These are phyloP conservation scores for Bryoerythrophyllum caledonicum DNA, from an alignment of 225 moss, liverwort and hornwort genomes.

Conservation along the genomic window DNA sequence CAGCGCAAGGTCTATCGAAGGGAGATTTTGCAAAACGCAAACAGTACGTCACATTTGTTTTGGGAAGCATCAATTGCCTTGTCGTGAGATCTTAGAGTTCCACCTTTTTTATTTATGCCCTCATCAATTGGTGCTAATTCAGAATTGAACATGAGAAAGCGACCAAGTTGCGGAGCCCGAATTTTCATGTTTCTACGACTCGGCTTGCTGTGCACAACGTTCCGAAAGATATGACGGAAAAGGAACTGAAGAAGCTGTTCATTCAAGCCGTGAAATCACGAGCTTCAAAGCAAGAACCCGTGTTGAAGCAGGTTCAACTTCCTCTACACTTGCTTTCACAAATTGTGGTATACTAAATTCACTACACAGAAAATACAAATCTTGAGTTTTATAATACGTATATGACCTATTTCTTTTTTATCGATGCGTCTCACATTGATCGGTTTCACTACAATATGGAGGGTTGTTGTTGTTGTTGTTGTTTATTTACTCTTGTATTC, in stretches of 20 bases:
- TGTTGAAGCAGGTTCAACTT: constrained; percentile 77
- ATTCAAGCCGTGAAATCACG: constrained; percentile 80
- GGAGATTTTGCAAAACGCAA: constrained; percentile 78
- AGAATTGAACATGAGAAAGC: constrained; percentile 87
- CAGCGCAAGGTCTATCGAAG: constrained; percentile 84
- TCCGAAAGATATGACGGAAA: constrained; percentile 79
- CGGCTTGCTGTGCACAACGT: constrained; percentile 88
- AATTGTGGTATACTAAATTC: too few relatives aligned
- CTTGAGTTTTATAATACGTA: too few relatives aligned
- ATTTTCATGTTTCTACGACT: constrained; percentile 90
- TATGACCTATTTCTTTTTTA: too few relatives aligned
- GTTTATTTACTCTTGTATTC: neutral
- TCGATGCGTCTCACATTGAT: neutral
- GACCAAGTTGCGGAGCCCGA: constrained; percentile 90
- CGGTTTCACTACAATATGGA: neutral
- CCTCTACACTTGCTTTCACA: neutral
- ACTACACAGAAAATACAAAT: too few relatives aligned
- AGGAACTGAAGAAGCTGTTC: constrained; percentile 78
- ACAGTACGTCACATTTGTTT: constrained; percentile 57
- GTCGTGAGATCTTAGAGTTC: neutral
- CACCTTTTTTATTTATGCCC: constrained; percentile 1
- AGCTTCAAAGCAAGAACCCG: constrained; percentile 96
- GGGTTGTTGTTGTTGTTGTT: neutral
- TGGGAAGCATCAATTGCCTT: constrained; percentile 3
- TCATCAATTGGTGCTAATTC: constrained; percentile 21